These are phyloP conservation scores for Rickenella mellea DNA, from an alignment of 768 basidiomycete species.

Conservation along the genomic window DNA sequence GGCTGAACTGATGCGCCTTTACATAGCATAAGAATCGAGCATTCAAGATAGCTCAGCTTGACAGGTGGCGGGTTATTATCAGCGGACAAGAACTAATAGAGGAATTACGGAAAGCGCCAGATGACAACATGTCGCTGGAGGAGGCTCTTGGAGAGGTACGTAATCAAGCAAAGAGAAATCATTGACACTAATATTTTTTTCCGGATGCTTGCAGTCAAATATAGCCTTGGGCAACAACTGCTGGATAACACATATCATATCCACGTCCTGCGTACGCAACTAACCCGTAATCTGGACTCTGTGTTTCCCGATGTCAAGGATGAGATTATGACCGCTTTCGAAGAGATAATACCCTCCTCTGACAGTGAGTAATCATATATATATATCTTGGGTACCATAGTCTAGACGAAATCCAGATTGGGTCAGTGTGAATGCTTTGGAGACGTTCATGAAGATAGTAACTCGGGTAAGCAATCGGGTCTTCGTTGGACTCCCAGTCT, in stretches of 20 bases:
- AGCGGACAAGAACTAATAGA: constrained; percentile 28
- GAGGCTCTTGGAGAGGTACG: constrained; percentile 25
- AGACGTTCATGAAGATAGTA: constrained; percentile 24
- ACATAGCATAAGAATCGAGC: constrained; percentile 17
- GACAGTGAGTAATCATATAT: constrained; percentile 7
- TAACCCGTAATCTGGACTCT: constrained; percentile 27
- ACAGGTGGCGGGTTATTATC: constrained; percentile 34
- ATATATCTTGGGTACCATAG: not conserved
- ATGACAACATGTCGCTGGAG: constrained; percentile 25
- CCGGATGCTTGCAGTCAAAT: constrained; percentile 26
- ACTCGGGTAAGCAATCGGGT: constrained; percentile 30
- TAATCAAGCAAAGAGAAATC: no score
- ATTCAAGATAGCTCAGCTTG: constrained; percentile 35
- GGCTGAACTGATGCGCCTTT: no score
- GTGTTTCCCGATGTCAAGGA: constrained; percentile 32
- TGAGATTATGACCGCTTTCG: constrained; percentile 33
- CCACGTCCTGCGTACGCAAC: constrained; percentile 17
- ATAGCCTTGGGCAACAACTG: constrained; percentile 28
- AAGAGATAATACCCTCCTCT: constrained; percentile 23
- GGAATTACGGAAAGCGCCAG: constrained; percentile 36
- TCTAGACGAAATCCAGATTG: constrained; percentile 21
- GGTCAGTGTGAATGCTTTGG: constrained; percentile 18
- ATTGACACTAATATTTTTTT: no score
- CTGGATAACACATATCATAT: constrained; percentile 19
- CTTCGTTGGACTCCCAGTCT: constrained; percentile 37